phyloP scores from a whole-genome alignment of 208 protist genomes.

The Tritrichomonas foetus region DNA sequence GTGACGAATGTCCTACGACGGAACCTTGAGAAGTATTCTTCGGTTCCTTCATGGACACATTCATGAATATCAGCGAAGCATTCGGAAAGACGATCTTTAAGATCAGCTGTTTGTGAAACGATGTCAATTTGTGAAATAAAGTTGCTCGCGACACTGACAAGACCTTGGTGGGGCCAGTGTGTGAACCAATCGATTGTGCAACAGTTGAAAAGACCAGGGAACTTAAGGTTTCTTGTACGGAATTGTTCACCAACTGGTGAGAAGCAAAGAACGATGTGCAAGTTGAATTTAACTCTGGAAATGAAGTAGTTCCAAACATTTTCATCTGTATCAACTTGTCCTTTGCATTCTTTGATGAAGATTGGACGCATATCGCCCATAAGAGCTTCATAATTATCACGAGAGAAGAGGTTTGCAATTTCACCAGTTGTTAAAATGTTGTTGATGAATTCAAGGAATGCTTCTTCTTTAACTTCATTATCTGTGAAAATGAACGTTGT shows the following conservation, averaged over 20 bases:
- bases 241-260: conserved; percentile 92
- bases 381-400: conserved; percentile 87
- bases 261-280: conserved; percentile 94
- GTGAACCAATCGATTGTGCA: conserved; percentile 97
- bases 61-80: conserved; percentile 67
- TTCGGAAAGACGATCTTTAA: conserved; percentile 55
- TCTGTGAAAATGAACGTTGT: conserved; percentile 94
- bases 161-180: conserved; percentile 85
- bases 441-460: conserved; percentile 96
- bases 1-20: conserved; percentile 67
- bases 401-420: conserved; percentile 90
- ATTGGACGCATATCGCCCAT: conserved; percentile 81
- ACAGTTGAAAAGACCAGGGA: conserved; percentile 87
- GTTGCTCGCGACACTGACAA: conserved; percentile 60
- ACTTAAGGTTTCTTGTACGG: conserved; percentile 81
- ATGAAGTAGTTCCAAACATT: conserved; percentile 92
- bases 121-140: conserved; percentile 62
- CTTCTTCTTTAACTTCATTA: conserved; percentile 91
- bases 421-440: conserved; percentile 73
- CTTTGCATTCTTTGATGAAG: conserved; percentile 76
- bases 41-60: conserved; percentile 53
- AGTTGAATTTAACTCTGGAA: conserved; percentile 80
- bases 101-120: conserved; percentile 21
- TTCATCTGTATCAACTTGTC: conserved; percentile 84
- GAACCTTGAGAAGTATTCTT: conserved; percentile 66